A percentile compares a stretch with the other conserved stretches of the same genome.
Conservation (phyloP, 208 protist genomes). For the Leishmania arabica region DNA sequence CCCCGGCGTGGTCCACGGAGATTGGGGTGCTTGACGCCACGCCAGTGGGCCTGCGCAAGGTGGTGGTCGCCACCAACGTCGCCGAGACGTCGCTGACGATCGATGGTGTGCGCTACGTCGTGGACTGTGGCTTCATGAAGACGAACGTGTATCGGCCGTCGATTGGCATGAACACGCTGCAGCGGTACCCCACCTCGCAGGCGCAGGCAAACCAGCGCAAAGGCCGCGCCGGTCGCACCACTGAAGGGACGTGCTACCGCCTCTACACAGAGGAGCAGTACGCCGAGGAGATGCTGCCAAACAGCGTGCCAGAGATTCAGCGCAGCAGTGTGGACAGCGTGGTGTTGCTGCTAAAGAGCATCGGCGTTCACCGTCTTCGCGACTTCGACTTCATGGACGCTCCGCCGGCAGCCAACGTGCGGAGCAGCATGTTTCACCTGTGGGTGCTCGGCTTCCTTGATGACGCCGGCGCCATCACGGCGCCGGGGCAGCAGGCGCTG, state of each 20-base stretch:
- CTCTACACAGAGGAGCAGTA: slow-evolving; percentile 98
- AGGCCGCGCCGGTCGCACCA: slow-evolving; percentile 98
- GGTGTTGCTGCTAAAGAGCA: slow-evolving; percentile 95
- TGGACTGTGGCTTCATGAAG: slow-evolving; percentile 99
- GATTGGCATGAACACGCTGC: slow-evolving; percentile 96
- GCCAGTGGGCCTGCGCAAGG: slow-evolving; percentile 95
- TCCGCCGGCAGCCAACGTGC: slow-evolving; percentile 95
- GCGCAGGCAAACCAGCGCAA: slow-evolving; percentile 97
- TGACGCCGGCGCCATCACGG: slow-evolving; percentile 95
- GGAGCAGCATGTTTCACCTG: slow-evolving; percentile 96
- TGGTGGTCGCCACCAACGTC: slow-evolving; percentile 99
- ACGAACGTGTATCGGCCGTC: slow-evolving; percentile 98
- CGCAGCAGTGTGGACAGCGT: slow-evolving; percentile 97
- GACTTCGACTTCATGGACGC: slow-evolving; percentile 99
- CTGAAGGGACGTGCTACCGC: slow-evolving; percentile 94
- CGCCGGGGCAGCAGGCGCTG: slow-evolving; percentile 94
- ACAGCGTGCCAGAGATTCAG: slow-evolving; percentile 98
- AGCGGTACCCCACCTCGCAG: slow-evolving; percentile 96
- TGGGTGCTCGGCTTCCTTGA: slow-evolving; percentile 98
- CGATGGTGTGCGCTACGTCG: slow-evolving; percentile 95
- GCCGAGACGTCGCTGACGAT: slow-evolving; percentile 99
- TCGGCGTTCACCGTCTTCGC: slow-evolving; percentile 94
- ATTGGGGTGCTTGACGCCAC: slow-evolving; percentile 96
- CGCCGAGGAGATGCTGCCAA: slow-evolving; percentile 95
- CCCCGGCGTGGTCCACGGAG: slow-evolving; percentile 70